Evolutionary conservation across 257 asterid species (phyloP), one percentile per base, ranked within the genome.

Genomic region (Capsicum chinense): DNA sequence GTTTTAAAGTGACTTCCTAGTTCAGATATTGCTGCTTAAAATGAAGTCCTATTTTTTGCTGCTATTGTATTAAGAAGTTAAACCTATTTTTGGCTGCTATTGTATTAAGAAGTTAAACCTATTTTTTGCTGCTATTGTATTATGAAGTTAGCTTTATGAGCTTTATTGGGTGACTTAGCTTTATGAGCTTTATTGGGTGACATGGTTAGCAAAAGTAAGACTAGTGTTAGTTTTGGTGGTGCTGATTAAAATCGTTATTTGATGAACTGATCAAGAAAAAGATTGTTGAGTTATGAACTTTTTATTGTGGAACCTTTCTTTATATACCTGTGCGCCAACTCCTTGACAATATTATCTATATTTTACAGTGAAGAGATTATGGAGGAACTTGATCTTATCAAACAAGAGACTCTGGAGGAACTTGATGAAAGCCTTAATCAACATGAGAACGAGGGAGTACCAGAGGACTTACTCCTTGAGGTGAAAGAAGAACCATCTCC

Each of bases 381-480:
- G 83, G 82, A 52, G 14, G 86, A 83, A 14, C 52, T 66, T 56
- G 59, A 78, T 54, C 47, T 78, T 54, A 26, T 78, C 81, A 78
- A 78, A 78, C 64, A 78, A 83, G 90, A 88, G 50, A 81, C 73
- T 86, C 85, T 90, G 94, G 93, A 92, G 60, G 98, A 92, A 78
- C 88, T 89, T 85, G 91, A 91, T 83, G 93, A 85, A 70, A 83
- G 80, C 83, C 64, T 66, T 73, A 67, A 79, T 79, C 90, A 71
- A 84, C 83, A 83, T 15, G 90, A 86, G 85, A 63, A 62, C 64
- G 84, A 79, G 14, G 87, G 80, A 83, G 85, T 70, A 69, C 48
- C 60, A 17, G 89, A 84, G 80, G 59, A 86, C 59, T 39, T 57
- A 14, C 81, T 78, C 50, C 81, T 54, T 78, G 81, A 54, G 81